Percentiles rank a stretch among this genome's conserved stretches.
Evolutionary conservation across 495 filamentous ascomycete species (phyloP).

Genomic region (Tricharina praecox): DNA sequence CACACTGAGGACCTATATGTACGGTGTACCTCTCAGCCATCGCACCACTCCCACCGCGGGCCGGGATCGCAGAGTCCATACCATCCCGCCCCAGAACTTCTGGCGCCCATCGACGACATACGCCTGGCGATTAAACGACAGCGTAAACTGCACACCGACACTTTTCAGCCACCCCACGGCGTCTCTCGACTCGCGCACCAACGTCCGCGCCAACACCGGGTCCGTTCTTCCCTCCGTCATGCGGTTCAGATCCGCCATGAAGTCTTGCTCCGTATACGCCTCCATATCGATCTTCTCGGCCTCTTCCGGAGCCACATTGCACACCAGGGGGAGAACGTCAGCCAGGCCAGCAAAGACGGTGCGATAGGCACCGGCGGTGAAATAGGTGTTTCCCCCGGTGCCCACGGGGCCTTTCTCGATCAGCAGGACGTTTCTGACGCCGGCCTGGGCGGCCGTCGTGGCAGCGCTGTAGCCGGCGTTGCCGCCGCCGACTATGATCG

Average conservation of each 20-base stretch:
- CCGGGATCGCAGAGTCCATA: too few relatives aligned
- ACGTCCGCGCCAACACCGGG: conserved; percentile 28
- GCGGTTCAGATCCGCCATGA: conserved; percentile 34
- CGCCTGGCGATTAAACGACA: conserved; percentile 46
- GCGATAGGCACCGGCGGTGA: conserved; percentile 42
- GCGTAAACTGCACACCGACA: conserved; percentile 37
- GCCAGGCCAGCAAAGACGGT: conserved; percentile 32
- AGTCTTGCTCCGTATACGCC: conserved; percentile 30
- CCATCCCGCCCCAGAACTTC: conserved; percentile 48
- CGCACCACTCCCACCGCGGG: too few relatives aligned
- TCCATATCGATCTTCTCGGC: conserved; percentile 31
- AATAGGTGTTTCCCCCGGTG: conserved; percentile 41
- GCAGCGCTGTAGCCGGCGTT: conserved; percentile 45
- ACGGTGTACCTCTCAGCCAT: too few relatives aligned
- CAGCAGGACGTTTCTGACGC: conserved; percentile 30
- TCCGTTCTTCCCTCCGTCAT: conserved; percentile 36
- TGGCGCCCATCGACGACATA: conserved; percentile 37
- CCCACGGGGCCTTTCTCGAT: conserved; percentile 37
- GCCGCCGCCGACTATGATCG: conserved; percentile 40
- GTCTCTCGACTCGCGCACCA: conserved; percentile 34
- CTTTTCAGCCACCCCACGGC: conserved; percentile 39
- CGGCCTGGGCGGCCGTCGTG: conserved; percentile 31
- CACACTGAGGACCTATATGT: conserved; percentile 31
- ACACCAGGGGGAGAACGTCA: conserved; percentile 32
- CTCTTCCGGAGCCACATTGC: conserved; percentile 29